Evolutionary conservation across 257 asterid species (phyloP).

Genomic region (Nicotiana undulata): DNA sequence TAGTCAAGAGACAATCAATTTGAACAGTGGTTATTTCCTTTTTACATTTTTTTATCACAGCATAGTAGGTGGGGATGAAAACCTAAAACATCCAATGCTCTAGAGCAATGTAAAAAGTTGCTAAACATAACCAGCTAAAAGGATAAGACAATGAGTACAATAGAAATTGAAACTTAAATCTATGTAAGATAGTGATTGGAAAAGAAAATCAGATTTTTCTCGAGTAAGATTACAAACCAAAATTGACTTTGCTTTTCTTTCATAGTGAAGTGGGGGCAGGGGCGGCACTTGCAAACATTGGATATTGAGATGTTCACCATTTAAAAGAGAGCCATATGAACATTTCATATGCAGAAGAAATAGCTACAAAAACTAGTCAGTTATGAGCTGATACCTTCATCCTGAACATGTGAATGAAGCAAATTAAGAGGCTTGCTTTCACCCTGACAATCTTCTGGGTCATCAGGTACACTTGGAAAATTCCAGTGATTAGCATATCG

Average conservation of each 20-base stretch:
- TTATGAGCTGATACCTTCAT: slow-evolving; percentile 45
- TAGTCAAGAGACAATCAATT: not conserved
- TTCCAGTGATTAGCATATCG: slow-evolving; percentile 17
- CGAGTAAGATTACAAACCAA: not conserved
- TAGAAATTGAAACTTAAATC: not conserved
- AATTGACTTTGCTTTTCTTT: not conserved
- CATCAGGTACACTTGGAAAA: slow-evolving; percentile 25
- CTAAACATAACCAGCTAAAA: not conserved
- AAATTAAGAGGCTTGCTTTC: slow-evolving; percentile 30
- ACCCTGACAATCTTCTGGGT: slow-evolving; percentile 49
- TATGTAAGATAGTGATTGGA: not conserved
- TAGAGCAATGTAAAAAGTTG: not conserved
- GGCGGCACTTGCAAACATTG: not conserved
- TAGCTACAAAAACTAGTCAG: slow-evolving; percentile 2
- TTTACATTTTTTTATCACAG: not conserved
- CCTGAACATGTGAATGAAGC: slow-evolving; percentile 33
- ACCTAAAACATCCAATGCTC: not conserved
- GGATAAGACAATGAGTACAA: not conserved
- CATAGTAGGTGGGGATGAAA: not conserved
- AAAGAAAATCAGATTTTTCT: not conserved
- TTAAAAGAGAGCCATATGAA: not conserved
- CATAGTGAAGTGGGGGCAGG: not conserved
- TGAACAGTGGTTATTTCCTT: not conserved
- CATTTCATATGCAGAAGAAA: not conserved
- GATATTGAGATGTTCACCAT: not conserved